phyloP scores from a whole-genome alignment of 768 basidiomycete species.

The Lentinula sp. region DNA sequence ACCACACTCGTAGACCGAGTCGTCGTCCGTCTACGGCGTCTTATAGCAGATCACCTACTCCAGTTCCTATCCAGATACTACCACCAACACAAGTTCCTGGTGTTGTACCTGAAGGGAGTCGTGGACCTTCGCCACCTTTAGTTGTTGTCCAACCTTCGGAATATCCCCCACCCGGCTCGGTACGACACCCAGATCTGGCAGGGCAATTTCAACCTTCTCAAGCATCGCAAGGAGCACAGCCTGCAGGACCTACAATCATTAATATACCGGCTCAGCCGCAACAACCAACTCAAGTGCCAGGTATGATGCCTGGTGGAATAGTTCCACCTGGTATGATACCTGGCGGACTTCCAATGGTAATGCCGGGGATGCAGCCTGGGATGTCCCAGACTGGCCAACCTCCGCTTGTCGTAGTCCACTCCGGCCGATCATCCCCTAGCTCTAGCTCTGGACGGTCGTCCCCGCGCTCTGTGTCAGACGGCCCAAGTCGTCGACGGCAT shows the following conservation, averaged over 20 bases:
- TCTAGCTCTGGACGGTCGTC: background rate
- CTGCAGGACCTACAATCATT: constrained; percentile 21
- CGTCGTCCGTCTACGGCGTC: constrained; percentile 8
- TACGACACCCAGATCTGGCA: constrained; percentile 17
- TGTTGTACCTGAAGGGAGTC: constrained; percentile 9
- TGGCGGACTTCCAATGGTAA: background rate
- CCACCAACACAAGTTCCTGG: constrained; percentile 13
- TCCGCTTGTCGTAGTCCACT: background rate
- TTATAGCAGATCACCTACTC: constrained; percentile 10
- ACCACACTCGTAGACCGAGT: constrained; percentile 1
- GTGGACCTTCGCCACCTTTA: constrained; percentile 10
- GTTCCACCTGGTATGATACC: constrained; percentile 1
- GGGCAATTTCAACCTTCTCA: constrained; percentile 11
- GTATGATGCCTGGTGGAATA: background rate
- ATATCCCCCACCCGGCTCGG: constrained; percentile 14
- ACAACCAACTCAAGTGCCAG: constrained; percentile 13
- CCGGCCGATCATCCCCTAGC: background rate
- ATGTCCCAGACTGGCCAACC: background rate
- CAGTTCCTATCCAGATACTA: constrained; percentile 9
- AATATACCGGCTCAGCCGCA: constrained; percentile 19
- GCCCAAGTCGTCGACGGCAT: background rate
- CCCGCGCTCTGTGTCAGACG: background rate
- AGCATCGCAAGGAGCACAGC: constrained; percentile 9
- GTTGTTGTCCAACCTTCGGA: constrained; percentile 8
- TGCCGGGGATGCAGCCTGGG: background rate